A percentile compares a stretch with the other conserved stretches of the same genome.
phyloP scores from a whole-genome alignment of 2,329 filamentous ascomycete genomes.

The Penicillium sp. region DNA sequence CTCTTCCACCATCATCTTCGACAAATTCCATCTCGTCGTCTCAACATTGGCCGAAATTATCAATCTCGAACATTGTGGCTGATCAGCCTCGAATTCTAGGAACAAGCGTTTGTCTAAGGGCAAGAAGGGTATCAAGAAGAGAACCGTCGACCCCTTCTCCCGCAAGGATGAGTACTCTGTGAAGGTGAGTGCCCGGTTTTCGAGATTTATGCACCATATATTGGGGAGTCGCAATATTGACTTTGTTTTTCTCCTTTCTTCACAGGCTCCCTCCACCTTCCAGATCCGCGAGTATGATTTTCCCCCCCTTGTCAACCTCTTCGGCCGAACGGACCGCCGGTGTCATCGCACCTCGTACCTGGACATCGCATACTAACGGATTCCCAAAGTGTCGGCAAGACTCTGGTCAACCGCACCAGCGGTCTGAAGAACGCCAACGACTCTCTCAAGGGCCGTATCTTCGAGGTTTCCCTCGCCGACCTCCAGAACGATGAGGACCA shows the following conservation, averaged over 20 bases:
- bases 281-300: conserved; percentile 83
- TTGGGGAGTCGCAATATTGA: conserved; percentile 11
- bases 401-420: conserved; percentile 97
- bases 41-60: background rate
- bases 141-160: conserved; percentile 92
- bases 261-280: conserved; percentile 87
- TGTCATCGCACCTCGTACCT: background rate
- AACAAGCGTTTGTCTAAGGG: conserved; percentile 99
- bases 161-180: conserved; percentile 99
- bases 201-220: background rate
- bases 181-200: conserved; percentile 58
- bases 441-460: conserved; percentile 94
- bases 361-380: conserved; percentile 12
- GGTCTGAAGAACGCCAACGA: conserved; percentile 99
- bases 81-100: conserved; percentile 44
- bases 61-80: conserved; percentile 11
- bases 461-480: conserved; percentile 98
- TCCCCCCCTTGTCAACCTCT: conserved; percentile 1
- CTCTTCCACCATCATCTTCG: conserved; percentile 2
- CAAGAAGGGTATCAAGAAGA: conserved; percentile 99
- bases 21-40: conserved; percentile 2
- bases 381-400: conserved; percentile 85
- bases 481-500: conserved; percentile 99
- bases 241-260: background rate
- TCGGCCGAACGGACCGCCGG: background rate